phyloP scores from a whole-genome alignment of 192 early-diverging fungal species.

The Bifiguratus adelaidae region DNA sequence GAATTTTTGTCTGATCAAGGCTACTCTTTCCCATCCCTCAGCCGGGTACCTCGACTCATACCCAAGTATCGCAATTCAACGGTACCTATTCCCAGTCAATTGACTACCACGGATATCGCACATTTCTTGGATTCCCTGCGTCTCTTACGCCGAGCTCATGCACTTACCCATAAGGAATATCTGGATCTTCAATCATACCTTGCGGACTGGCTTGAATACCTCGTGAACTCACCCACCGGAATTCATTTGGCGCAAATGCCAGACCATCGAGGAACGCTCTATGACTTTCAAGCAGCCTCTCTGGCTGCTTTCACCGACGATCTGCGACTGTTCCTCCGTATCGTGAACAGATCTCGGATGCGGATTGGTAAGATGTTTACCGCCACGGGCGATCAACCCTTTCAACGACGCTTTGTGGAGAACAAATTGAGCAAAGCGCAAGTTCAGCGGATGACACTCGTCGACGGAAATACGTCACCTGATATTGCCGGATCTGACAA shows the following conservation, averaged over 20 bases:
- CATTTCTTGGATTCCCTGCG: conserved; percentile 40
- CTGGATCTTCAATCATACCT: conserved; percentile 35
- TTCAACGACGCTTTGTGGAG: conserved; percentile 3
- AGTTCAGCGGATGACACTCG: not conserved
- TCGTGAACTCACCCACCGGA: conserved; percentile 39
- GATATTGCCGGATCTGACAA: not conserved
- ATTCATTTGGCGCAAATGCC: conserved; percentile 37
- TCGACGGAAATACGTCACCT: too few species aligned
- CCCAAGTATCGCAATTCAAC: conserved; percentile 19
- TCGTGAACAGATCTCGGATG: conserved; percentile 47
- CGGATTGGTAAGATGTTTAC: conserved; percentile 48
- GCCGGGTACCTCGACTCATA: conserved; percentile 33
- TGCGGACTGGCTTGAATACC: conserved; percentile 37
- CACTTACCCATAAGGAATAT: conserved; percentile 46
- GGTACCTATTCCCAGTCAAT: conserved; percentile 23
- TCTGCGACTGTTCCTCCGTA: conserved; percentile 35
- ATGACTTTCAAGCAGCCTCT: conserved; percentile 40
- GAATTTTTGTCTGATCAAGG: conserved; percentile 47
- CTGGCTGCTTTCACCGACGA: conserved; percentile 45
- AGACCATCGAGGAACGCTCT: conserved; percentile 43
- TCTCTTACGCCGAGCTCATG: conserved; percentile 32
- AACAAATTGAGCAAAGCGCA: not conserved
- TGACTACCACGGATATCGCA: conserved; percentile 33
- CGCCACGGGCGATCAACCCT: conserved; percentile 15
- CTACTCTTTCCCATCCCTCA: conserved; percentile 45